Percentiles rank a stretch among this genome's conserved stretches.
phyloP scores from a whole-genome alignment of 2,329 filamentous ascomycete genomes.

The Fusarium sp. region DNA sequence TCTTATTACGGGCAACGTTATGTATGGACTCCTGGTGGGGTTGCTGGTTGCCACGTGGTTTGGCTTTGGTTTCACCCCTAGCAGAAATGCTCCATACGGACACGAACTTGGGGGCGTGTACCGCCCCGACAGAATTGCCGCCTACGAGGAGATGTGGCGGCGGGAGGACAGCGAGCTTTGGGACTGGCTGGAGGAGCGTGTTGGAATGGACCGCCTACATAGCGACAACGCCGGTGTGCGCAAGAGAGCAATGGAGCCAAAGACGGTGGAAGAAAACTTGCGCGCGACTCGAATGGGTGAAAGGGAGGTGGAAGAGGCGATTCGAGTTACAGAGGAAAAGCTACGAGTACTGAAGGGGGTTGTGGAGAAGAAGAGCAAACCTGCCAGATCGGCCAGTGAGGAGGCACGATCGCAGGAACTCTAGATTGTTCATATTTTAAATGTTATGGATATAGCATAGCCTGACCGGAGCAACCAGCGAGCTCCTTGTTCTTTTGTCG shows the following conservation, averaged over 20 bases:
- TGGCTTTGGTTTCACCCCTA: constrained; percentile 67
- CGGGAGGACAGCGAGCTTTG: constrained; percentile 89
- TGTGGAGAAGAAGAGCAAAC: constrained; percentile 63
- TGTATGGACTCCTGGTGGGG: constrained; percentile 80
- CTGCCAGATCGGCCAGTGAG: constrained; percentile 21
- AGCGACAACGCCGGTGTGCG: constrained; percentile 54
- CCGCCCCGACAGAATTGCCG: constrained; percentile 76
- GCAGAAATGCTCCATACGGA: constrained; percentile 55
- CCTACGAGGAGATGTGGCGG: constrained; percentile 94
- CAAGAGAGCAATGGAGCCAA: constrained; percentile 66
- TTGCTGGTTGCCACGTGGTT: constrained; percentile 83
- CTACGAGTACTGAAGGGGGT: constrained; percentile 81
- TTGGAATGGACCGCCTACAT: constrained; percentile 75
- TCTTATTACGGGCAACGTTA: constrained; percentile 80
- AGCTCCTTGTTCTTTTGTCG: constrained; percentile 48
- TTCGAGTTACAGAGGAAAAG: constrained; percentile 87
- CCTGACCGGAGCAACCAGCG: constrained; percentile 41
- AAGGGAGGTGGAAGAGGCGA: constrained; percentile 82
- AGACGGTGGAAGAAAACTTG: constrained; percentile 71
- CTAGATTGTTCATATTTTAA: constrained; percentile 46
- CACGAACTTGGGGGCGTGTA: constrained; percentile 50
- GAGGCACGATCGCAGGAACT: constrained; percentile 35
- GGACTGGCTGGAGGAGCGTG: constrained; percentile 92
- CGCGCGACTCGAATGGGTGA: constrained; percentile 75
- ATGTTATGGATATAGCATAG: constrained; percentile 42